Evolutionary conservation across 1,139 yeast genomes (phyloP), one percentile per base, ranked within the genome.

Genomic region (Sugiyamaella castrensis): DNA sequence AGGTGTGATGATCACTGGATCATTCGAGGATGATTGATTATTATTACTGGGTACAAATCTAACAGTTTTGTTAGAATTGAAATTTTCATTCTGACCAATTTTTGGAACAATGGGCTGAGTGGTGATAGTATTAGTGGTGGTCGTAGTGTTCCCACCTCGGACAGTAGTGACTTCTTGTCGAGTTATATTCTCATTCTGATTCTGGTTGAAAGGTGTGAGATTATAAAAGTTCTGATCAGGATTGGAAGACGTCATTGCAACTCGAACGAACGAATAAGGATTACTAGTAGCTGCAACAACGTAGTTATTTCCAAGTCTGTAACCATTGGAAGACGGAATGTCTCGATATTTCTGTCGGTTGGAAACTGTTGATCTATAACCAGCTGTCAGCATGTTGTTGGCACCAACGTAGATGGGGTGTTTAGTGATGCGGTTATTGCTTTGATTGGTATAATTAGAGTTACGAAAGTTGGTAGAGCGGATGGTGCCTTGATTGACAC

Each of bases 1-100:
- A 15, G 38, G 16, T 10, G 47, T n/a, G 32, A 19, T 32, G 36
- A 19, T 19, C 60, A 30, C 24, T 49, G 52, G 13, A 32, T 40
- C 40, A 3, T 19, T 19, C 5, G 5, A 34, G 8, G 36, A 29
- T 1, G 40, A 24, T 28, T 42, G 29, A n/a, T 42, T 3, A n/a
- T 39, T 39, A 29, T 40, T 40, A 19, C 34, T 27, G 19, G 34
- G 33, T 16, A 41, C 35, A 34, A 41, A 41, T 16, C n/a, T n/a
- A n/a, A n/a, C n/a, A n/a, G n/a, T n/a, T n/a, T n/a, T n/a, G n/a
- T n/a, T 19, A 5, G 24, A 19, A 19, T 19, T 19, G 24, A 5
- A 19, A 5, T 19, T 19, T 19, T 19, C 24, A 5, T 19, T 19
- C 24, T 19, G 24, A 19, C 24, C 24, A 19, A 19, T 3, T 5